These are phyloP conservation scores for Phytophthora hibernalis DNA, from an alignment of 352 stramenopile genomes.

Conservation along the genomic window DNA sequence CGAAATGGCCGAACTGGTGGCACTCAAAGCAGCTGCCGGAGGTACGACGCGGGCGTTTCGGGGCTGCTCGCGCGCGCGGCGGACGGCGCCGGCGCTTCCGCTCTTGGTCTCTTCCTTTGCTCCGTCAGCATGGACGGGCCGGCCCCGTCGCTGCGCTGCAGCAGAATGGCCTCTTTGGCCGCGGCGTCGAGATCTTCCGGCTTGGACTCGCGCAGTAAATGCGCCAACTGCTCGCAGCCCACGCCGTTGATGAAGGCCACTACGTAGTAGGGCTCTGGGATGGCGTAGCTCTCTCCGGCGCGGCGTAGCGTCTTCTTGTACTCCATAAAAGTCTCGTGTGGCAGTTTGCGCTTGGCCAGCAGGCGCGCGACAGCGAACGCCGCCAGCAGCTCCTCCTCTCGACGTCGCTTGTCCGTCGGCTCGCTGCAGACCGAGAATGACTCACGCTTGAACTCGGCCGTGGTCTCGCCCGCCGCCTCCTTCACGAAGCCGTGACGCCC, in stretches of 20 bases:
- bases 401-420: conserved; percentile 17
- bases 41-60: conserved; percentile 27
- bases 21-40: conserved; percentile 26
- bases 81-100: not conserved
- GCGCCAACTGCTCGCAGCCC: conserved; percentile 18
- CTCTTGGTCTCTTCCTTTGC: conserved; percentile 10
- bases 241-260: conserved; percentile 39
- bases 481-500: conserved; percentile 21
- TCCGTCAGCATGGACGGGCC: conserved; percentile 10
- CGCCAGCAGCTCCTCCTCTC: conserved; percentile 28
- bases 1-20: conserved; percentile 32
- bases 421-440: conserved; percentile 2
- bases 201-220: conserved; percentile 29
- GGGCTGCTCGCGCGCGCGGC: conserved; percentile 9
- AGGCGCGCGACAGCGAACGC: conserved; percentile 32
- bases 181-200: conserved; percentile 25
- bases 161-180: conserved; percentile 31
- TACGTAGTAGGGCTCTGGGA: conserved; percentile 34
- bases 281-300: conserved; percentile 25
- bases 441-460: conserved; percentile 31
- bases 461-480: conserved; percentile 20
- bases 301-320: conserved; percentile 31
- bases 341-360: conserved; percentile 26
- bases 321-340: conserved; percentile 34
- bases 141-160: conserved; percentile 34